These are phyloP conservation scores for Zygotorulaspora chibaensis DNA, from an alignment of 805 yeast genomes.

Conservation along the genomic window DNA sequence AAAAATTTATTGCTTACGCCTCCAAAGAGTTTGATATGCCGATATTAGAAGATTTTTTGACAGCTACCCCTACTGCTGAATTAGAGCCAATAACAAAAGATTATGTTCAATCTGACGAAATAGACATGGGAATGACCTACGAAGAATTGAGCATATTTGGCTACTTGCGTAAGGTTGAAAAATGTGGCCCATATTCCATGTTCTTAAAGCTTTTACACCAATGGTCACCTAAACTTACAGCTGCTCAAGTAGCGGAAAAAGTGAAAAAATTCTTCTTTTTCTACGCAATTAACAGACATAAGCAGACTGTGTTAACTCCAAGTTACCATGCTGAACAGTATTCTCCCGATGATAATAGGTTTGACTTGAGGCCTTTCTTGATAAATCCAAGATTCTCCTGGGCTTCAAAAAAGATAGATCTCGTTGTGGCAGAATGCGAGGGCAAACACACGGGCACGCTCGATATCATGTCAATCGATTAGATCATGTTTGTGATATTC, in stretches of 20 bases:
- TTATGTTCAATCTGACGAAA: slow-evolving; percentile 94
- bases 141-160: slow-evolving; percentile 92
- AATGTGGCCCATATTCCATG: slow-evolving; percentile 96
- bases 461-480: slow-evolving; percentile 34
- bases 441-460: slow-evolving; percentile 26
- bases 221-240: slow-evolving; percentile 84
- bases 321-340: slow-evolving; percentile 97
- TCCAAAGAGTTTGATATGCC: slow-evolving; percentile 66
- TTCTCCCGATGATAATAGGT: slow-evolving; percentile 96
- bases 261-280: slow-evolving; percentile 90
- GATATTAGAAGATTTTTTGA: slow-evolving; percentile 67
- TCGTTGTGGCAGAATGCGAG: slow-evolving; percentile 58
- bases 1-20: slow-evolving; percentile 80
- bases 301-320: slow-evolving; percentile 96
- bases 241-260: slow-evolving; percentile 83
- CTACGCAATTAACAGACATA: slow-evolving; percentile 93
- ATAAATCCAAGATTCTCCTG: slow-evolving; percentile 85
- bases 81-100: slow-evolving; percentile 90
- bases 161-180: slow-evolving; percentile 80
- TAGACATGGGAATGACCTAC: slow-evolving; percentile 97
- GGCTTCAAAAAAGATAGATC: slow-evolving; percentile 86
- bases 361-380: slow-evolving; percentile 92
- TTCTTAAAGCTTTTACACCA: slow-evolving; percentile 83
- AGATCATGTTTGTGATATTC: not conserved
- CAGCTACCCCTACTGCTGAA: slow-evolving; percentile 97